Conservation (phyloP, 768 basidiomycete genomes). For the Mycena polygramma region DNA sequence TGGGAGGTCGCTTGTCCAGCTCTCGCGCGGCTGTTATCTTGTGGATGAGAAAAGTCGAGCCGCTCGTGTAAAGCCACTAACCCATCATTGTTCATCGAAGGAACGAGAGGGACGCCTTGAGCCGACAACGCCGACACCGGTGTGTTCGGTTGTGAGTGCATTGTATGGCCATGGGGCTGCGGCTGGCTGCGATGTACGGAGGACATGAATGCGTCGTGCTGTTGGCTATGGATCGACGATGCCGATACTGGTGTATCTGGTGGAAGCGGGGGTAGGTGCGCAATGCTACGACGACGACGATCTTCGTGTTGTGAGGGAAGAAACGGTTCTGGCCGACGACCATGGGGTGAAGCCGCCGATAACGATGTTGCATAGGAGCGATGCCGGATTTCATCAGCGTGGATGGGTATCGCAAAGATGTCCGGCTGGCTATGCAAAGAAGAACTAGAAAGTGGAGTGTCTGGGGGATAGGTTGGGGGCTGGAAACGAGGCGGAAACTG, state of each 20-base stretch:
- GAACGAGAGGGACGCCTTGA: constrained; percentile 5
- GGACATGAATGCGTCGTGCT: neutral
- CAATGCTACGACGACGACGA: neutral
- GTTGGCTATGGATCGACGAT: constrained; percentile 7
- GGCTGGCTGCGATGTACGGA: constrained; percentile 12
- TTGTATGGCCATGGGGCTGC: neutral
- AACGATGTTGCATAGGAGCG: constrained; percentile 16
- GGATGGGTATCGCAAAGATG: constrained; percentile 1
- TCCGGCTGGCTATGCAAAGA: constrained; percentile 17
- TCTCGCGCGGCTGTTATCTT: constrained; percentile 6
- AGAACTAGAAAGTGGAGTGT: constrained; percentile 21
- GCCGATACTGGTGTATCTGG: constrained; percentile 27
- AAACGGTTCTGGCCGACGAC: constrained; percentile 6
- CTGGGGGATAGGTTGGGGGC: constrained; percentile 8
- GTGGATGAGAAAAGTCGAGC: constrained; percentile 20
- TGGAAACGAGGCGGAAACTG: constrained; percentile 31
- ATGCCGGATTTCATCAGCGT: constrained; percentile 5
- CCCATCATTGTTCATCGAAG: constrained; percentile 3
- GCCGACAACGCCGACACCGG: constrained; percentile 2
- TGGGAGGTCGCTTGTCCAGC: constrained; percentile 1
- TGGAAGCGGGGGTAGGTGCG: constrained; percentile 7
- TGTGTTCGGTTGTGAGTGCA: constrained; percentile 10
- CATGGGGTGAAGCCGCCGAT: constrained; percentile 19
- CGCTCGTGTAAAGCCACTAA: neutral
- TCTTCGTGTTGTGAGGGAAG: constrained; percentile 20